phyloP scores from a whole-genome alignment of 2,329 filamentous ascomycete species.

The Sporothrix brasiliensis region DNA sequence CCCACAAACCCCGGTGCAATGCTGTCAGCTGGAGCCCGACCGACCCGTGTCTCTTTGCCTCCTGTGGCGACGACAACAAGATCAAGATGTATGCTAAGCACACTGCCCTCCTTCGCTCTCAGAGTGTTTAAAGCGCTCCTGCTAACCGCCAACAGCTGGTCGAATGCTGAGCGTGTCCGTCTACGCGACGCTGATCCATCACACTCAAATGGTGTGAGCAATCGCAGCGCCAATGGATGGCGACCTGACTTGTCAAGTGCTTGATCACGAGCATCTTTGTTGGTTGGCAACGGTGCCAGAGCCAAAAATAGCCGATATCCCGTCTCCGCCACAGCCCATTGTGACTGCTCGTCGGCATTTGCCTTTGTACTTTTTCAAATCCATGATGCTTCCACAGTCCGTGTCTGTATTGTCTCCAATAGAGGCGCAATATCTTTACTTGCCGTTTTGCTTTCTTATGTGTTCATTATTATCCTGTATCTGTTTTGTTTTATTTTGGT shows the following conservation, averaged over 20 bases:
- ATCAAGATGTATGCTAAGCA: conserved; percentile 71
- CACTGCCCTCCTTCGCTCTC: not conserved
- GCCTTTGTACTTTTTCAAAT: not conserved
- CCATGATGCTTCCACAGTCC: not conserved
- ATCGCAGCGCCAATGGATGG: conserved; percentile 37
- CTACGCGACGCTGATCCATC: conserved; percentile 31
- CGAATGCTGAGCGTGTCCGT: conserved; percentile 44
- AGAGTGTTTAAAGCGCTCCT: not conserved
- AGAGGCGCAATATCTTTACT: conserved; percentile 1
- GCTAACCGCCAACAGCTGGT: conserved; percentile 42
- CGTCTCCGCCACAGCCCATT: not conserved
- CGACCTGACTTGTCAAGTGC: conserved; percentile 28
- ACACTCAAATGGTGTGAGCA: conserved; percentile 34
- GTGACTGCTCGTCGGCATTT: not conserved
- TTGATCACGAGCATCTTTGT: not conserved
- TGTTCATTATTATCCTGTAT: not conserved
- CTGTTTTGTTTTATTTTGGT: not conserved
- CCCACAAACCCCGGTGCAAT: conserved; percentile 78
- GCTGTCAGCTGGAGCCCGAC: conserved; percentile 85
- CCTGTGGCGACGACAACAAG: conserved; percentile 82
- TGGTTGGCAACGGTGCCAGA: not conserved
- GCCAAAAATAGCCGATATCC: not conserved
- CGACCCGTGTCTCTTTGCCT: conserved; percentile 82
- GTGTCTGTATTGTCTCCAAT: not conserved
- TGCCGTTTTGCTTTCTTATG: not conserved